Conservation (phyloP, 768 basidiomycete genomes). For the Xerocomus brunneocitrinus region DNA sequence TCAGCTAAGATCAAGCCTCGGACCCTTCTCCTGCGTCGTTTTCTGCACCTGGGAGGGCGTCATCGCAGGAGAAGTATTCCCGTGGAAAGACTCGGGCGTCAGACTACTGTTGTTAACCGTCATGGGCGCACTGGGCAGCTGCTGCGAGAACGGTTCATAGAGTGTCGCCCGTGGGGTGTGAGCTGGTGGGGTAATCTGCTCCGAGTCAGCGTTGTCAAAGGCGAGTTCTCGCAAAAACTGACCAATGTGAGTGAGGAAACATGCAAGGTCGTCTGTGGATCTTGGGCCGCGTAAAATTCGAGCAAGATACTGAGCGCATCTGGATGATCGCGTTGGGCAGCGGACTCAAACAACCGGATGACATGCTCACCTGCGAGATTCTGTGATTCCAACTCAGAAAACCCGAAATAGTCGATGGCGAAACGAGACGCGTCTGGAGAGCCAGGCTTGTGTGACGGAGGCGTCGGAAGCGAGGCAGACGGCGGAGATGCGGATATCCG, state of each 20-base stretch:
- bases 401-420: conserved; percentile 61
- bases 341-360: not conserved
- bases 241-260: conserved; percentile 49
- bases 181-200: conserved; percentile 49
- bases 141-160: conserved; percentile 38
- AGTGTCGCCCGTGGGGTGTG: conserved; percentile 34
- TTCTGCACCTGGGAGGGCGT: conserved; percentile 23
- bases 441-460: conserved; percentile 70
- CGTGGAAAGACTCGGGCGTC: conserved; percentile 59
- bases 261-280: conserved; percentile 46
- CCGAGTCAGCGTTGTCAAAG: conserved; percentile 7
- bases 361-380: conserved; percentile 53
- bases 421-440: conserved; percentile 68
- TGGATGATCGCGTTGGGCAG: conserved; percentile 26
- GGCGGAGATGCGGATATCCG: conserved; percentile 69
- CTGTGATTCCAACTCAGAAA: conserved; percentile 54
- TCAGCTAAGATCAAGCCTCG: conserved; percentile 30
- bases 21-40: conserved; percentile 12
- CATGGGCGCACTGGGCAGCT: conserved; percentile 19
- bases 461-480: conserved; percentile 73
- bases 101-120: conserved; percentile 35
- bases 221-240: conserved; percentile 22
- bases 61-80: conserved; percentile 48
- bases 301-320: conserved; percentile 63
- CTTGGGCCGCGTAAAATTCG: conserved; percentile 70